Conservation (phyloP, 1,284 basidiomycete genomes). For the Omphalotus olearius region DNA sequence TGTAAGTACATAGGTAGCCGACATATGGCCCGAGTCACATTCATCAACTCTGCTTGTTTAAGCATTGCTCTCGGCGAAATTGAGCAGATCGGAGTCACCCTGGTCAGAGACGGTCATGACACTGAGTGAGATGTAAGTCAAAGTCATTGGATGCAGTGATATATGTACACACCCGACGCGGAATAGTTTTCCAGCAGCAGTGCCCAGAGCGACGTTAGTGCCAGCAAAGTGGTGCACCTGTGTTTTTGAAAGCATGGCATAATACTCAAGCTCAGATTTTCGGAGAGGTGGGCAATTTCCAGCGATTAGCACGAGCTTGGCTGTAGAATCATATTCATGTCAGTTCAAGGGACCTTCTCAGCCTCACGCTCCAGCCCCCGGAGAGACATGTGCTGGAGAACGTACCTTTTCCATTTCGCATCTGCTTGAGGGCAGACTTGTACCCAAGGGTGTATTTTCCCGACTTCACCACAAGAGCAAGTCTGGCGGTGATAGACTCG, state of each 20-base stretch:
- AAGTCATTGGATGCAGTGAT: neutral
- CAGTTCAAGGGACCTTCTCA: conserved; percentile 93
- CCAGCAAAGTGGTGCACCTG: conserved; percentile 96
- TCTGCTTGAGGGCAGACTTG: conserved; percentile 97
- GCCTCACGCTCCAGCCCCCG: conserved; percentile 92
- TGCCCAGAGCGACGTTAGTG: conserved; percentile 97
- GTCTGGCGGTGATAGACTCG: conserved; percentile 94
- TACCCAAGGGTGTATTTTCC: conserved; percentile 91
- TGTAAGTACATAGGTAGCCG: no score
- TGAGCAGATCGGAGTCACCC: conserved; percentile 94
- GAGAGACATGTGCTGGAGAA: conserved; percentile 39
- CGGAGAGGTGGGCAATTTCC: conserved; percentile 99
- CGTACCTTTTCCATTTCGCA: conserved; percentile 97
- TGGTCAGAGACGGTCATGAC: conserved; percentile 97
- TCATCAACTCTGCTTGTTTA: conserved; percentile 11
- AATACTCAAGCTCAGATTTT: conserved; percentile 99
- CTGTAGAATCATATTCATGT: conserved; percentile 44
- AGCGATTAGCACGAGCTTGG: conserved; percentile 98
- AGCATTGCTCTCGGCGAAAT: conserved; percentile 64
- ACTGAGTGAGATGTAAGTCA: conserved; percentile 36
- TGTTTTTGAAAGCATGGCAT: conserved; percentile 99
- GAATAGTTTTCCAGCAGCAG: conserved; percentile 99
- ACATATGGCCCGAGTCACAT: no score
- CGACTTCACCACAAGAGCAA: conserved; percentile 98
- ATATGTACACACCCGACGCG: conserved; percentile 80